phyloP scores from a whole-genome alignment of 768 basidiomycete species.

The Mycena amicta region DNA sequence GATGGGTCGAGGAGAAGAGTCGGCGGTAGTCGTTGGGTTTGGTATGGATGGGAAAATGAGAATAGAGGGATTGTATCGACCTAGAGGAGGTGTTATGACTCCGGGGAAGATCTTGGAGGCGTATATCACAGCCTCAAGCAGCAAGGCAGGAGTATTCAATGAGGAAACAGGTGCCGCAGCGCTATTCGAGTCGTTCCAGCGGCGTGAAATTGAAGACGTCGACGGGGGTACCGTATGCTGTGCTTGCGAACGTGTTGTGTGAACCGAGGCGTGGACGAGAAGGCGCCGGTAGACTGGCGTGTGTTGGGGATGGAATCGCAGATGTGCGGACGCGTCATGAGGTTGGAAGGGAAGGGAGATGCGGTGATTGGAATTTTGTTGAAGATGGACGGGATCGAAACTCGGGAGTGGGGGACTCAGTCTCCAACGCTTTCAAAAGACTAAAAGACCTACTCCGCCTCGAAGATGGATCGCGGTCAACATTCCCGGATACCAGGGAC shows the following conservation, averaged over 20 bases:
- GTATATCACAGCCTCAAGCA: background rate
- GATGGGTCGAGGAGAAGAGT: constrained; percentile 11
- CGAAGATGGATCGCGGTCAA: constrained; percentile 11
- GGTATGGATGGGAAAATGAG: constrained; percentile 3
- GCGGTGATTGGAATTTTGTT: constrained; percentile 29
- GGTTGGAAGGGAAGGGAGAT: background rate
- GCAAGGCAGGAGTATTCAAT: background rate
- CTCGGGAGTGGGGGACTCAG: background rate
- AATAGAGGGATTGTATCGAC: constrained; percentile 8
- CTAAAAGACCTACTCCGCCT: background rate
- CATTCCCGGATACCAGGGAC: background rate
- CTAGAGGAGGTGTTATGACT: constrained; percentile 13
- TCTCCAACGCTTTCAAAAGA: background rate
- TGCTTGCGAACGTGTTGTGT: constrained; percentile 3
- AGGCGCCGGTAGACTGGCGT: no score
- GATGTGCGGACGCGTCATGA: background rate
- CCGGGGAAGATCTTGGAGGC: constrained; percentile 3
- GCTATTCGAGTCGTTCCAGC: background rate
- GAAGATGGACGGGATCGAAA: constrained; percentile 26
- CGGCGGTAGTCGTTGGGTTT: constrained; percentile 11
- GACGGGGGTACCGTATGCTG: constrained; percentile 3
- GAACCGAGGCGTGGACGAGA: no score
- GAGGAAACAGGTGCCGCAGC: background rate
- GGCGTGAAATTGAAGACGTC: background rate
- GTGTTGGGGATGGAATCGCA: background rate